Percentiles rank a stretch among this genome's conserved stretches.
These are phyloP conservation scores for Prosopis cineraria DNA, from an alignment of 306 rosid genomes.

Conservation along the genomic window DNA sequence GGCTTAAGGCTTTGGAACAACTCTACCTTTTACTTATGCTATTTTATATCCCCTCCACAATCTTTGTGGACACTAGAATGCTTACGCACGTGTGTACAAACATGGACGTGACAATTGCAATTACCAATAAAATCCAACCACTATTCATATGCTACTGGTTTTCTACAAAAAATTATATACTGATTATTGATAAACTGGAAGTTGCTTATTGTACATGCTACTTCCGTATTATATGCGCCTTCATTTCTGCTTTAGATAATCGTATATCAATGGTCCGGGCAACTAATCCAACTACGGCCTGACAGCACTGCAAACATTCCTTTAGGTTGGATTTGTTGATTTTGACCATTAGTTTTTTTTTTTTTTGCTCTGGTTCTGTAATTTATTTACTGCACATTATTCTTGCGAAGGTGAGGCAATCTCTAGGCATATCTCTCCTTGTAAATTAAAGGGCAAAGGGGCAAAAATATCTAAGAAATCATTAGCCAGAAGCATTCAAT, in stretches of 20 bases:
- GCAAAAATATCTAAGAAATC: too few relatives aligned
- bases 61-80: conserved; percentile 24
- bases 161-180: too few relatives aligned
- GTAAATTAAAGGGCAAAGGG: too few relatives aligned
- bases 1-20: neutral
- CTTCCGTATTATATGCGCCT: conserved; percentile 12
- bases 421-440: neutral
- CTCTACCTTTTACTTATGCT: neutral
- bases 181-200: too few relatives aligned
- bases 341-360: neutral
- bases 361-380: neutral
- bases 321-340: neutral
- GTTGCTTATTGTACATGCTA: conserved; percentile 26
- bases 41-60: neutral
- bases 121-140: too few relatives aligned
- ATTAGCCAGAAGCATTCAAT: too few relatives aligned
- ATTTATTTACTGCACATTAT: conserved; percentile 1
- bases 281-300: neutral
- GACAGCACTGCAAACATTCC: neutral
- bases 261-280: conserved; percentile 10
- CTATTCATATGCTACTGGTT: too few relatives aligned
- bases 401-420: conserved; percentile 3
- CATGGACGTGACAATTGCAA: too few relatives aligned
- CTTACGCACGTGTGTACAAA: too few relatives aligned
- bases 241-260: conserved; percentile 7